Base-by-base conservation (phyloP, 2,329 filamentous ascomycete species). In the Venturiaceae sp. region DNA sequence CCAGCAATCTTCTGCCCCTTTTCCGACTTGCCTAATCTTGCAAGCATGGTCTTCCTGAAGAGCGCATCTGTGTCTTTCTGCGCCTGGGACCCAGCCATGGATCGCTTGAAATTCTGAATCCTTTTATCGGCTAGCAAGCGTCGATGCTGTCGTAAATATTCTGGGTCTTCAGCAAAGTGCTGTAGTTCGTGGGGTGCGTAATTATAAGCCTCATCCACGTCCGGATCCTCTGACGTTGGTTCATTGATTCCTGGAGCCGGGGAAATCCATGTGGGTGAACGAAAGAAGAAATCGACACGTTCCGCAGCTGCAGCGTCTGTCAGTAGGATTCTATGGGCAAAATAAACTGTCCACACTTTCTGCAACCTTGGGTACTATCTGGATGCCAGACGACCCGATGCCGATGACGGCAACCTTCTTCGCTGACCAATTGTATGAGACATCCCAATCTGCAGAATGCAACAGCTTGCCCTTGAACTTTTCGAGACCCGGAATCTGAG, bases 11-110 rank as follows among this genome's bases (percentile, higher is more conserved):
- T 69, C 60, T 72, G 72, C 56, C 75, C 72, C 11, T 76, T 67
- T 0, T 74, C 73, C 26, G 67, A 67, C 57, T 63, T 66, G 41
- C 64, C 64, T 5, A 78, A 64, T 7, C 71, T 62, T 21, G 68
- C 60, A 55, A 68, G 68, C 75, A 78, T 78, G 55, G 69, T 64
- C n/a, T 72, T 60, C 41, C 72, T n/a, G n/a, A n/a, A n/a, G n/a
- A n/a, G n/a, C n/a, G 55, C 21, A 41, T 56, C 9, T 14, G 21
- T 21, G 13, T 33, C 28, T 58, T 55, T 9, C 57, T 16, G 28
- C 11, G 8, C 33, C 39, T 11, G 50, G 11, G 53, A 28, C 34
- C 7, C 53, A 33, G 28, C 52, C 65, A 61, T 71, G 71, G 1
- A 64, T 61, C 36, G 70, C 69, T 41, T 11, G 64, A n/a, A 53